Base-by-base conservation (phyloP, 1,139 yeast genomes). In the Geotrichum citri-aurantii region DNA sequence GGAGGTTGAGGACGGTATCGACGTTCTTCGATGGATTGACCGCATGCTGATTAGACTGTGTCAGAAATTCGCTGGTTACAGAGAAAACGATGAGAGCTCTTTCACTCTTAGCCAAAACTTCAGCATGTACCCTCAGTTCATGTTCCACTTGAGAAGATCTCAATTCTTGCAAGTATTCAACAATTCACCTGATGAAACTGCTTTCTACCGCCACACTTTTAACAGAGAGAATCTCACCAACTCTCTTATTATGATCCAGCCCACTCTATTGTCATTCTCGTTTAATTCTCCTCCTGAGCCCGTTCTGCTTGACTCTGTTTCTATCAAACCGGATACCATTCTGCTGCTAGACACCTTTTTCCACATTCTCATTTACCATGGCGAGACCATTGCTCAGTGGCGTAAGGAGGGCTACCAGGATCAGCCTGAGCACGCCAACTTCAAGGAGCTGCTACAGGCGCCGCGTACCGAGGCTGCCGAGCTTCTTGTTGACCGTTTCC, bases 161-260 rank as follows among this genome's bases (percentile, higher is more conserved):
- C 87, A 82, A 57, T 83, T 86, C 65, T 76, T 86, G 37, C 85
- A 83, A 67, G 85, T 86, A 33, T 87, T 87, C 73, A 85, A 85
- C 70, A 84, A 83, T 65, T 86, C 93, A 0, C 95, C 95, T 0
- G 95, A 87, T 72, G 95, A 87, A 71, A 84, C 91, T 1, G 79
- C 85, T 46, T 87, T 80, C 70, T 80, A 84, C 60, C 79, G 91
- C 65, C 92, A 86, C 67, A 74, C 82, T 14, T 81, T 86, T 66
- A 75, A 81, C 73, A 83, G 83, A 50, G 92, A 86, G 68, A 91
- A 86, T 67, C 79, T 83, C 8, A 77, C 79, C 55, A 86, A 85
- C 68, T 78, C 88, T 1, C 75, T 86, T 61, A 79, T 84, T 40
- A 87, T 87, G 89, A 83, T 87, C 57, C 93, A 86, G 69, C 93